Evolutionary conservation across 1,139 yeast species (phyloP).

Genomic region (Lodderomyces jiufengensis): DNA sequence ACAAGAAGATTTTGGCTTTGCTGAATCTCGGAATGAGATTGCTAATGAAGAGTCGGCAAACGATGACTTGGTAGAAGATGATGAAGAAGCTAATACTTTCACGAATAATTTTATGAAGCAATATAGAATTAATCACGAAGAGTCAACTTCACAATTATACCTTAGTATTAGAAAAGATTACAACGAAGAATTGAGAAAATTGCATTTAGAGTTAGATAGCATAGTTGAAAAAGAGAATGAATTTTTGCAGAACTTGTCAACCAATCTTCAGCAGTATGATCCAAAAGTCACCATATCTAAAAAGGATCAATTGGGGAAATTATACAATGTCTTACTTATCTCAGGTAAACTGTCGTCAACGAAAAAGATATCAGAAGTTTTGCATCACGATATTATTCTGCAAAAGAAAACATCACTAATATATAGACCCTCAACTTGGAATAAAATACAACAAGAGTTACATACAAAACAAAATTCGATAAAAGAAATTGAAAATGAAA

Average conservation of each 20-base stretch:
- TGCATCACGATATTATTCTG: conserved; percentile 23
- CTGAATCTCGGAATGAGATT: conserved; percentile 3
- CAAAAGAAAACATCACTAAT: conserved; percentile 28
- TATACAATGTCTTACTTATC: conserved; percentile 31
- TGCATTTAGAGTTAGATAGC: conserved; percentile 33
- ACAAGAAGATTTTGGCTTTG: conserved; percentile 9
- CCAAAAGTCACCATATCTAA: conserved; percentile 25
- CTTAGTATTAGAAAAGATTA: conserved; percentile 29
- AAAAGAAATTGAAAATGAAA: conserved; percentile 38
- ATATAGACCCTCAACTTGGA: conserved; percentile 34
- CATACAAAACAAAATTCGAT: conserved; percentile 26
- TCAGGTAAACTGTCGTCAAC: conserved; percentile 31
- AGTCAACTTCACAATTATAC: background rate
- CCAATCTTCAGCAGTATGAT: conserved; percentile 23
- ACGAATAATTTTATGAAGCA: conserved; percentile 21
- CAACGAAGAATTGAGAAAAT: conserved; percentile 20
- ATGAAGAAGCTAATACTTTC: conserved; percentile 11
- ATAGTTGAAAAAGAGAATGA: conserved; percentile 24
- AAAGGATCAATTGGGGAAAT: conserved; percentile 30
- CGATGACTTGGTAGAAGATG: conserved; percentile 3
- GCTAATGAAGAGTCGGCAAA: conserved; percentile 9
- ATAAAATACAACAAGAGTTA: conserved; percentile 24
- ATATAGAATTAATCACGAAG: conserved; percentile 14
- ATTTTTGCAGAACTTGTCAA: conserved; percentile 20
- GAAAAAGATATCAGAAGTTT: conserved; percentile 14